Conservation (phyloP, 495 filamentous ascomycete species). For the Elaphomyces granulatus region DNA sequence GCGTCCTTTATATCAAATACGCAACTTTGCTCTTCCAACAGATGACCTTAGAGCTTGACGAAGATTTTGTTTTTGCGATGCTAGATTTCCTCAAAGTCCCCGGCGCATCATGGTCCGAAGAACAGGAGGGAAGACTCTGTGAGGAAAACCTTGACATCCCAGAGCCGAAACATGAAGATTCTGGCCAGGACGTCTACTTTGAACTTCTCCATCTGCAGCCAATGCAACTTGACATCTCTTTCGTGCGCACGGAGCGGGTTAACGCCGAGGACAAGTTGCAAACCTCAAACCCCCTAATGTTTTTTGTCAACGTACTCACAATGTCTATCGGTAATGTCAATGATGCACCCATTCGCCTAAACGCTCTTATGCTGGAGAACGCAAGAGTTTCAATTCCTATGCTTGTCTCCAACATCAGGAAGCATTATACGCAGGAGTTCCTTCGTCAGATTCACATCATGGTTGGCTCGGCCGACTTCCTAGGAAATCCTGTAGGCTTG, state of each 20-base stretch:
- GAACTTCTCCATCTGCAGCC: slow-evolving; percentile 93
- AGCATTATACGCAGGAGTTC: slow-evolving; percentile 90
- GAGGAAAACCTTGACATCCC: slow-evolving; percentile 85
- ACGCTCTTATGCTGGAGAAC: slow-evolving; percentile 89
- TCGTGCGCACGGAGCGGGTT: slow-evolving; percentile 90
- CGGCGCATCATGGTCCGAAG: slow-evolving; percentile 80
- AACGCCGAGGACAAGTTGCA: slow-evolving; percentile 86
- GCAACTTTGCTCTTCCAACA: slow-evolving; percentile 86
- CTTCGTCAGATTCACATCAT: slow-evolving; percentile 95
- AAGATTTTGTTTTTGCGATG: slow-evolving; percentile 93
- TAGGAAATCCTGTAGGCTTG: slow-evolving; percentile 94
- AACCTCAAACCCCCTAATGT: slow-evolving; percentile 88
- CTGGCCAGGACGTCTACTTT: slow-evolving; percentile 90
- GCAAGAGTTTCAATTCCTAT: slow-evolving; percentile 78
- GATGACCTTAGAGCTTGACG: slow-evolving; percentile 95
- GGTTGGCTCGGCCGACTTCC: slow-evolving; percentile 89
- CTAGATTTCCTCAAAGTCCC: slow-evolving; percentile 91
- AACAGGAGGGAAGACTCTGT: slow-evolving; percentile 69
- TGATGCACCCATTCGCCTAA: slow-evolving; percentile 84
- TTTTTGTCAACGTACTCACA: slow-evolving; percentile 93
- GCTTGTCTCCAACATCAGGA: slow-evolving; percentile 69
- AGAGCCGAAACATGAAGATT: slow-evolving; percentile 70
- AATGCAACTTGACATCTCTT: slow-evolving; percentile 93
- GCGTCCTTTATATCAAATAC: slow-evolving; percentile 97
- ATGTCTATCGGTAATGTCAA: slow-evolving; percentile 99